Base-by-base conservation (phyloP, 257 asterid genomes). In the Solanum chilense region DNA sequence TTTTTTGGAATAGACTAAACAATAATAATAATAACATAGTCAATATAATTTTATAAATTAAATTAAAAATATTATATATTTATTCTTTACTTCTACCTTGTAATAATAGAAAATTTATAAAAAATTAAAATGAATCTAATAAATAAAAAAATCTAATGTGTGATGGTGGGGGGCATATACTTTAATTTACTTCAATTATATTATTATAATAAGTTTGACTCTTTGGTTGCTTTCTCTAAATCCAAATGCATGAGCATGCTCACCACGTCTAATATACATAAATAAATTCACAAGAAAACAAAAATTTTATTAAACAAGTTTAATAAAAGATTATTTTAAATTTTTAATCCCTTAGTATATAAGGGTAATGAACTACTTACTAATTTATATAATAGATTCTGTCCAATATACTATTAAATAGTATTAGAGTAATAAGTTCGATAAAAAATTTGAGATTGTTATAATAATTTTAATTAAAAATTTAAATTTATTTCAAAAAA, bases 81-180 rank as follows among this genome's bases (percentile, higher is more conserved):
- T 12, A 0, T 1, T 3, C 2, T 6, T 62, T 64, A n/a, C 9
- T 21, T 2, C 6, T 58, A 64, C 9, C 4, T n/a, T n/a, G 0
- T n/a, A 3, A n/a, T 11, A 15, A 5, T n/a, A 0, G 0, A 11
- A 62, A 62, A 0, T n/a, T n/a, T n/a, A n/a, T 7, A n/a, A 60
- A 60, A 60, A 60, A 23, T 64, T 69, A 29, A 68, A 29, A 4
- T 69, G 41, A 0, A 2, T 11, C 69, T 23, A 68, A 27, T 21
- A 6, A 70, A 31, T 15, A 16, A 56, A 74, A 39, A 2, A 39
- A 39, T 70, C 52, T 15, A 74, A 74, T 74, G 45, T 39, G 31
- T 12, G 52, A 39, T 39, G 42, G 11, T 49, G 85, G 69, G 85
- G 85, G 6, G 69, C 85, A 81, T 81, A 18, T 81, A 25, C 85